phyloP scores from a whole-genome alignment of 306 rosid species.

The Rosa chinensis region DNA sequence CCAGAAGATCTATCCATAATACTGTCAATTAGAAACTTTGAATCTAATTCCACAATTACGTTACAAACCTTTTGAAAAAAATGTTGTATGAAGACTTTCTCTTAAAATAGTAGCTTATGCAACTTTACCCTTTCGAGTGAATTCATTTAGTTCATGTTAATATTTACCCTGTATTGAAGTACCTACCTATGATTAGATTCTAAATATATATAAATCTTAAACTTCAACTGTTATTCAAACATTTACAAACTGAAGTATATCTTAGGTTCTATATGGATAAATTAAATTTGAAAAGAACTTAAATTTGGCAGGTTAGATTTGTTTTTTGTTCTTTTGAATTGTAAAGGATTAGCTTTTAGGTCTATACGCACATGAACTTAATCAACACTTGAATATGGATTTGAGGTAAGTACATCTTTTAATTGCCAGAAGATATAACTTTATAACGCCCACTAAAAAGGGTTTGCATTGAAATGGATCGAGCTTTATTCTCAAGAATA shows the following conservation, averaged over 20 bases:
- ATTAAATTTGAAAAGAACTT: background rate
- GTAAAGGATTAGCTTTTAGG: too few species aligned
- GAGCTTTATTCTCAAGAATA: background rate
- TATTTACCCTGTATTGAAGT: background rate
- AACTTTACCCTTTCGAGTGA: background rate
- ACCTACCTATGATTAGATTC: background rate
- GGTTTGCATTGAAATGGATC: background rate
- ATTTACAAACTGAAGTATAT: background rate
- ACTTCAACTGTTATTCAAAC: background rate
- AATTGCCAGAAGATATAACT: background rate
- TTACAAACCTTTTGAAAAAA: too few species aligned
- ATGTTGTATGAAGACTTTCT: too few species aligned
- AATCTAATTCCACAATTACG: too few species aligned
- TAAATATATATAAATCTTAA: background rate
- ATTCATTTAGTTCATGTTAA: background rate
- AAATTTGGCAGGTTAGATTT: too few species aligned
- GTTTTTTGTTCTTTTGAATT: background rate
- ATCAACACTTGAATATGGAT: background rate
- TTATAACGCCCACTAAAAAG: background rate
- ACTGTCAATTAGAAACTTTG: too few species aligned
- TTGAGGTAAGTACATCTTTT: background rate
- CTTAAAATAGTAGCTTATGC: too few species aligned
- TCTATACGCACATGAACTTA: background rate
- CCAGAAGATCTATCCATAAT: too few species aligned
- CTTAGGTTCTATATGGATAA: background rate